Base-by-base conservation (phyloP, 2,329 filamentous ascomycete species). In the Proliferodiscus dingleyae region DNA sequence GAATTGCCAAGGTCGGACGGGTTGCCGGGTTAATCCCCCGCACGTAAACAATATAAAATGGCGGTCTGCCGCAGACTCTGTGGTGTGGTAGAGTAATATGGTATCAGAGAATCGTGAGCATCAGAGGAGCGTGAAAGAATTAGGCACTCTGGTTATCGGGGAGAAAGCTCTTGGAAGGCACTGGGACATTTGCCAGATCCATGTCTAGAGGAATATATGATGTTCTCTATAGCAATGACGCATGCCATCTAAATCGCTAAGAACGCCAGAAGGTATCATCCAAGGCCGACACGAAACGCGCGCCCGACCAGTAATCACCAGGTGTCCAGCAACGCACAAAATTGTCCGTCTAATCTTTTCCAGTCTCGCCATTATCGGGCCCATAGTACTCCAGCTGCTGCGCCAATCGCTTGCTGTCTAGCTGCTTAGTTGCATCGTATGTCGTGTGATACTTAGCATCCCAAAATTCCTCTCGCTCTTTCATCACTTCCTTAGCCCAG, bases 391-490 rank as follows among this genome's bases (percentile, higher is more conserved):
- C 51, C 33, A 50, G 32, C 37, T 46, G 45, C 37, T 53, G 45
- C 4, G 45, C 30, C 22, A 53, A n/a, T n/a, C n/a, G 24, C 5
- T 26, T 41, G 9, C 26, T 37, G 15, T 50, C 47, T 5, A 28
- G 41, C 13, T 41, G 43, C 28, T 38, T 24, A 9, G 33, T 37
- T 3, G 43, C 36, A 33, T 41, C 37, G 21, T 42, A 54, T 15
- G 43, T 51, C 4, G 54, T 59, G 59, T 74, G 69, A 16, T 62
- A 64, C 23, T 70, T 47, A 0, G 38, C 53, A n/a, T 33, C 73
- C 88, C 89, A 95, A 59, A 89, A 84, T 23, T 70, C 73, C 55
- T 84, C 75, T 45, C 90, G 75, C 71, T 97, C 91, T 57, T 73
- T 71, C 53, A 97, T 69, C 23, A 96, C 71, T 53, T 89, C 81